Evolutionary conservation across 73 alveolate genomes (phyloP).

Genomic region (Tetrahymena borealis): DNA sequence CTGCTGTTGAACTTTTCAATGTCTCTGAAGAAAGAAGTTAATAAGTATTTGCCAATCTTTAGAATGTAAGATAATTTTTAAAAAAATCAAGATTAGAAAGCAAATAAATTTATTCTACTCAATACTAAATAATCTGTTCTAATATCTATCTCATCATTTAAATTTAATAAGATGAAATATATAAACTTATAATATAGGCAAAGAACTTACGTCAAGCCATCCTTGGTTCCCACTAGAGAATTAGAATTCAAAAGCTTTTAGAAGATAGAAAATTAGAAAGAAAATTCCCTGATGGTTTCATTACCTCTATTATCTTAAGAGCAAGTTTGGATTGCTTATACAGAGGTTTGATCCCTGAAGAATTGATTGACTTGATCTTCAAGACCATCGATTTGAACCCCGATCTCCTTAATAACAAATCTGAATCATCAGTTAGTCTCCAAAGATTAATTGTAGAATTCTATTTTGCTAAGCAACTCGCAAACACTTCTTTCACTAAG

Average conservation of each 20-base stretch:
- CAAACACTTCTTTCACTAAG: neutral
- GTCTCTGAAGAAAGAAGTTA: slow-evolving; percentile 31
- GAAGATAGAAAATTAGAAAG: neutral
- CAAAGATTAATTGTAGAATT: neutral
- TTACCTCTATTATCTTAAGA: neutral
- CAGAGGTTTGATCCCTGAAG: neutral
- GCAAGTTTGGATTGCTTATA: neutral
- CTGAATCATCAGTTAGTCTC: neutral
- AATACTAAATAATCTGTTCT: too few relatives aligned
- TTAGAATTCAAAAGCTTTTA: neutral
- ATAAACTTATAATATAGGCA: too few relatives aligned
- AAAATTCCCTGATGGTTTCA: neutral
- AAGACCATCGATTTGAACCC: neutral
- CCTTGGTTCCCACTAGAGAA: neutral
- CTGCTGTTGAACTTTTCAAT: slow-evolving; percentile 35
- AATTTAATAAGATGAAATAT: too few relatives aligned
- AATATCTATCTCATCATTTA: too few relatives aligned
- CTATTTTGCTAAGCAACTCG: neutral
- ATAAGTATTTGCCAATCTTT: slow-evolving; percentile 12
- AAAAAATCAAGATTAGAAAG: too few relatives aligned
- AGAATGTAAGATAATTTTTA: slow-evolving; percentile 23
- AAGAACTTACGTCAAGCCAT: neutral
- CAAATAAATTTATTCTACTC: too few relatives aligned
- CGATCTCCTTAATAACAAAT: neutral
- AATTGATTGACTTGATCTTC: neutral